phyloP scores from a whole-genome alignment of 1,139 yeast species.

The Pichia sp. region DNA sequence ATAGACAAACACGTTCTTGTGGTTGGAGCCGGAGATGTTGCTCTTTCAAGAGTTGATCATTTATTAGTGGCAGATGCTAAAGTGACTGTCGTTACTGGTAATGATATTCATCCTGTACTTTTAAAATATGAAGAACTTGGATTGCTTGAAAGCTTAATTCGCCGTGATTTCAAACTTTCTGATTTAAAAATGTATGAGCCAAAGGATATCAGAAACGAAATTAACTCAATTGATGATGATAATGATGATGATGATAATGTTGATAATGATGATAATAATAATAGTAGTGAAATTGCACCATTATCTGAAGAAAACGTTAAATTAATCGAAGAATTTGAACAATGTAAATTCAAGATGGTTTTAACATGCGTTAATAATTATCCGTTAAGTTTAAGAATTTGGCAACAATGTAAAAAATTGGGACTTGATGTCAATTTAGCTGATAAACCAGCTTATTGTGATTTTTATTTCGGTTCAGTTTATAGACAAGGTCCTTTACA shows the following conservation, averaged over 20 bases:
- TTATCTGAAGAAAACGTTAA: constrained; percentile 2
- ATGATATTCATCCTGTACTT: constrained; percentile 41
- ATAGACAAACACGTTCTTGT: constrained; percentile 56
- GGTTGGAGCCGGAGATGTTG: constrained; percentile 82
- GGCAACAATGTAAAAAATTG: constrained; percentile 48
- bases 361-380: constrained; percentile 77
- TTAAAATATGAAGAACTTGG: constrained; percentile 37
- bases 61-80: constrained; percentile 63
- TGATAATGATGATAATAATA: constrained; percentile 2
- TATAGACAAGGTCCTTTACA: constrained; percentile 72
- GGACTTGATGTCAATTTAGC: constrained; percentile 75
- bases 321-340: constrained; percentile 28
- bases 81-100: constrained; percentile 54
- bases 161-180: constrained; percentile 37
- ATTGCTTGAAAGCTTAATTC: constrained; percentile 35
- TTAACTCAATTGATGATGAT: neutral
- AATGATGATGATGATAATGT: constrained; percentile 30
- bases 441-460: constrained; percentile 78
- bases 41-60: constrained; percentile 61
- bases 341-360: constrained; percentile 54
- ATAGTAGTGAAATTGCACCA: neutral
- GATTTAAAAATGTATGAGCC: constrained; percentile 49
- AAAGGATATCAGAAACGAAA: constrained; percentile 15
- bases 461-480: constrained; percentile 80
- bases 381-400: constrained; percentile 50